Base-by-base conservation (phyloP, 202 grass and related monocot species). In the Cymbopogon flexuosus region DNA sequence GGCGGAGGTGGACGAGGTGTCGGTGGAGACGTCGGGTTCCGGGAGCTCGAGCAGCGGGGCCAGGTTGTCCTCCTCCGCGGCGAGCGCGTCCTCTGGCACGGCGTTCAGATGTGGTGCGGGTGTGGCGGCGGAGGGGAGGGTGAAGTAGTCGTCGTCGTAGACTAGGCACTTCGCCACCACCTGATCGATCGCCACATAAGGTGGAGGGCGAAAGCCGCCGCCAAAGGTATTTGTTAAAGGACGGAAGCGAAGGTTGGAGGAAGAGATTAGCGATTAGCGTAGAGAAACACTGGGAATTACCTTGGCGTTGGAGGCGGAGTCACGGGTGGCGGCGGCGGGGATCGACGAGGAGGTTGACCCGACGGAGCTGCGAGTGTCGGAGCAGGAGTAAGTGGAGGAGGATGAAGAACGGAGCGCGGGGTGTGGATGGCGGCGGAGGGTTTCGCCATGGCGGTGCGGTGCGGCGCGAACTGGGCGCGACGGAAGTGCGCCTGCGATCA, bases 131-230 rank as follows among this genome's bases (percentile, higher is more conserved):
- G 64, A 16, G 15, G 61, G 12, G 46, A 33, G 42, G 75, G 56
- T 29, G 56, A 47, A 5, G 81, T 72, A 27, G 24, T 61, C 45
- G 59, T 84, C 68, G 35, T 81, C 81, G 63, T 79, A 90, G 71
- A 33, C 36, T 13, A 87, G 72, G 66, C 77, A 47, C 84, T 90
- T 87, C 29, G 77, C 77, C 2, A 81, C 65, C 60, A 16, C 73
- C 81, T 81, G 65, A 67, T n/a, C 9, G n/a, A 37, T 37, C 36
- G 6, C 8, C 60, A 49, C 40, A 41, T n/a, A 21, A 3, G 27
- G 41, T 7, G 13, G 2, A 30, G 40, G 54, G 10, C 37, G 22
- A 36, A 6, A 36, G 35, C 16, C 3, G 46, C 46, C 14, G 14
- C 46, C 10, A 45, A 45, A 3, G 11, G 42, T 13, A 45, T 2